Conservation (phyloP, 2,329 filamentous ascomycete genomes). For the Xylariaceae sp. region DNA sequence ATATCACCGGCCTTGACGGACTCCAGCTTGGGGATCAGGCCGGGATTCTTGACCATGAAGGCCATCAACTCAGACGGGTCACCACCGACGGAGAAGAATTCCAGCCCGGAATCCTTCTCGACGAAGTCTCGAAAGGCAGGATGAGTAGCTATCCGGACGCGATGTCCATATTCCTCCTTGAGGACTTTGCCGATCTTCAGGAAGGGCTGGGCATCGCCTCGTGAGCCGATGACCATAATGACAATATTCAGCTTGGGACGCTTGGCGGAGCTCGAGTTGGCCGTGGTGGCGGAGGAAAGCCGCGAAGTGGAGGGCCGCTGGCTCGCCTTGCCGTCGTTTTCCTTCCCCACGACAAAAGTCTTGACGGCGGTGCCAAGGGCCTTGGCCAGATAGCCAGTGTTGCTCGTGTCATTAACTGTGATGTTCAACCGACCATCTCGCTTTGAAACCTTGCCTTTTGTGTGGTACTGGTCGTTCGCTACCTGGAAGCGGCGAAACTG, state of each 20-base stretch:
- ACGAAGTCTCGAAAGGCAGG: conserved; percentile 71
- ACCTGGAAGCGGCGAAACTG: conserved; percentile 49
- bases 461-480: conserved; percentile 57
- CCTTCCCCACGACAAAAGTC: conserved; percentile 39
- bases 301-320: conserved; percentile 10
- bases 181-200: conserved; percentile 66
- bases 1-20: conserved; percentile 69
- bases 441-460: conserved; percentile 57
- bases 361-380: conserved; percentile 58
- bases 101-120: conserved; percentile 61
- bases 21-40: conserved; percentile 66
- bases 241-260: conserved; percentile 64
- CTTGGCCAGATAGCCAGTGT: conserved; percentile 66
- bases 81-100: conserved; percentile 75
- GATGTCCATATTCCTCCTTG: conserved; percentile 63
- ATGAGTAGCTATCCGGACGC: conserved; percentile 72
- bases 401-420: conserved; percentile 61
- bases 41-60: conserved; percentile 82
- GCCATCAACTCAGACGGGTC: conserved; percentile 77
- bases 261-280: conserved; percentile 21
- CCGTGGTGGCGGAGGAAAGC: conserved; percentile 25
- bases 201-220: conserved; percentile 77
- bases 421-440: conserved; percentile 65
- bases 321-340: conserved; percentile 14
- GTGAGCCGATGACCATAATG: conserved; percentile 74